A percentile compares a stretch with the other conserved stretches of the same genome.
Conservation (phyloP, 108 stramenopile species). For the Cyclotella kingstonii region DNA sequence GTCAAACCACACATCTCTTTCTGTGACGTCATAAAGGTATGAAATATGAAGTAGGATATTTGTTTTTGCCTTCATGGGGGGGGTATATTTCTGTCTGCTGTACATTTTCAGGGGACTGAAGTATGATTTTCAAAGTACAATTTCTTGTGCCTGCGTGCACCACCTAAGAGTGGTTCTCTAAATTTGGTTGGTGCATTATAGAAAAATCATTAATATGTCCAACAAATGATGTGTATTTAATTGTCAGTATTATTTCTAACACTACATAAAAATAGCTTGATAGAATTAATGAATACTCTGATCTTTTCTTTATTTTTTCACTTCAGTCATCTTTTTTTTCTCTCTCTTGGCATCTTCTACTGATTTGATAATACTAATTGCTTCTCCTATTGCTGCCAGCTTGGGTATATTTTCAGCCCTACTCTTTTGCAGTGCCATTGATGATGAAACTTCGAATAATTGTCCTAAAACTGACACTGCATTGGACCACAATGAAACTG, state of each 20-base stretch:
- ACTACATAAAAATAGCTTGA: not conserved
- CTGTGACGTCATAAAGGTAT: too few species aligned
- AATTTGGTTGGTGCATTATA: too few species aligned
- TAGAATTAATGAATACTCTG: not conserved
- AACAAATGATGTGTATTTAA: too few species aligned
- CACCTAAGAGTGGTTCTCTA: too few species aligned
- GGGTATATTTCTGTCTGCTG: too few species aligned
- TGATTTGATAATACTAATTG: conserved; percentile 37
- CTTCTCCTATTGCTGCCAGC: conserved; percentile 37
- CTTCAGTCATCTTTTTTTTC: conserved; percentile 23
- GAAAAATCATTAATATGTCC: too few species aligned
- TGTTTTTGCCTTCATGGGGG: too few species aligned
- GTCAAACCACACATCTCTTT: too few species aligned
- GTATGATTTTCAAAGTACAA: too few species aligned
- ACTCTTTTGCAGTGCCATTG: conserved; percentile 10
- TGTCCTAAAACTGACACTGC: conserved; percentile 34
- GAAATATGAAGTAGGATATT: too few species aligned
- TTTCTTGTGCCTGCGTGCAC: too few species aligned
- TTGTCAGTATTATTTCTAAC: not conserved
- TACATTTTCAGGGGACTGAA: too few species aligned
- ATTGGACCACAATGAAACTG: conserved; percentile 41
- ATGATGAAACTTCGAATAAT: conserved; percentile 36
- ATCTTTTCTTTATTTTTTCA: not conserved
- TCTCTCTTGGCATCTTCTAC: conserved; percentile 45
- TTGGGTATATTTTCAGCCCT: conserved; percentile 36